Evolutionary conservation across 768 basidiomycete species (phyloP).

Genomic region (Tricholoma bakamatsutake): DNA sequence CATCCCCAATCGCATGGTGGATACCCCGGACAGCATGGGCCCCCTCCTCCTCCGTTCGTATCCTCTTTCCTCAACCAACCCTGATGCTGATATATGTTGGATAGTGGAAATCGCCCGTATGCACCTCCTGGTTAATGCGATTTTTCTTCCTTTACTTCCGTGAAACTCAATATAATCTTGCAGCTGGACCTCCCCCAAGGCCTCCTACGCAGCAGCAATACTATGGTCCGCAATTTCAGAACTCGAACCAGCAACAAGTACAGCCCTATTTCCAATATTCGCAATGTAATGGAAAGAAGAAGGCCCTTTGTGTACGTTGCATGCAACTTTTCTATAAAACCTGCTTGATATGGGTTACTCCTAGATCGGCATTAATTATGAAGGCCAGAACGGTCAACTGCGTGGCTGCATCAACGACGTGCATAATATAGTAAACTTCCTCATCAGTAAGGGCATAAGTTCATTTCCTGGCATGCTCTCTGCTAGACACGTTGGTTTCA

Average conservation of each 20-base stretch:
- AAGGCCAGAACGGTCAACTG: conserved; percentile 59
- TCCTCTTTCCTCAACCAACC: conserved; percentile 1
- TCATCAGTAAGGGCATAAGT: conserved; percentile 46
- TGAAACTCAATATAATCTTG: not conserved
- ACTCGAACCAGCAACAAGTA: conserved; percentile 34
- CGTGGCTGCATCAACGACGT: conserved; percentile 93
- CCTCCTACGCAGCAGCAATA: conserved; percentile 55
- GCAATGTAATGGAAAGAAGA: conserved; percentile 82
- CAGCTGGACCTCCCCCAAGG: conserved; percentile 38
- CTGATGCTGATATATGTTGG: not conserved
- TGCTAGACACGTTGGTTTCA: conserved; percentile 14
- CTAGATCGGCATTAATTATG: conserved; percentile 89
- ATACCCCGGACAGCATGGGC: conserved; percentile 24
- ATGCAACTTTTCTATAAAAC: not conserved
- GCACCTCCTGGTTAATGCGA: conserved; percentile 19
- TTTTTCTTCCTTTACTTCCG: not conserved
- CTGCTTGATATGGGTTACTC: not conserved
- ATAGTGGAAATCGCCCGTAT: conserved; percentile 13
- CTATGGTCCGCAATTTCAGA: conserved; percentile 57
- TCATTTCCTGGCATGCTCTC: not conserved
- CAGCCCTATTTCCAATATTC: conserved; percentile 82
- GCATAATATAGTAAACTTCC: conserved; percentile 71
- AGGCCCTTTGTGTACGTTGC: conserved; percentile 74
- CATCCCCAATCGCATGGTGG: conserved; percentile 10
- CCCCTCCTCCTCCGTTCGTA: conserved; percentile 11